Evolutionary conservation across 2,329 filamentous ascomycete genomes (phyloP).

Genomic region (Colletotrichum filicis): DNA sequence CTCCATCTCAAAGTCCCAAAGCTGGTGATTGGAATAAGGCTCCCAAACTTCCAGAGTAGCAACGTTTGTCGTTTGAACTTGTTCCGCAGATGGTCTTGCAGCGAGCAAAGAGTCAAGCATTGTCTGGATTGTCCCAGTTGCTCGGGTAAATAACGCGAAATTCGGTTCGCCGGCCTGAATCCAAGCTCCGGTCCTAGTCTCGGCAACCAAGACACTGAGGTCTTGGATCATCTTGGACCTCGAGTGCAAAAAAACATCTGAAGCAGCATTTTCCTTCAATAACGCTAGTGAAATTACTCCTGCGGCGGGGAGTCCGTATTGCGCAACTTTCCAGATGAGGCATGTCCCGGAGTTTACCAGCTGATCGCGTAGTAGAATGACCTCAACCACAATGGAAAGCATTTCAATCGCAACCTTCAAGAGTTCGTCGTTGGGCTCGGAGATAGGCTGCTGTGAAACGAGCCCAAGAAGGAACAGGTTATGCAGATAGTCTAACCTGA

Average conservation of each 20-base stretch:
- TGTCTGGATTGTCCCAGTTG: slow-evolving; percentile 35
- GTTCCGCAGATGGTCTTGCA: neutral
- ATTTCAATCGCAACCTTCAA: neutral
- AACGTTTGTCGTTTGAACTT: neutral
- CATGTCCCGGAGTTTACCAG: neutral
- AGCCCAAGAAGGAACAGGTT: neutral
- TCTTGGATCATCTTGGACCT: slow-evolving; percentile 23
- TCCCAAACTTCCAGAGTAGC: slow-evolving; percentile 18
- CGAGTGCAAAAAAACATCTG: neutral
- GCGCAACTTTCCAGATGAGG: neutral
- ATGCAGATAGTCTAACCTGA: neutral
- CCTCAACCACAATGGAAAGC: neutral
- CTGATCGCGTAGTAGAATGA: neutral
- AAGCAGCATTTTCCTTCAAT: neutral
- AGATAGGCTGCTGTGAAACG: neutral
- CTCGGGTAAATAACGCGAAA: slow-evolving; percentile 34
- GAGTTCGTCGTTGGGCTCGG: neutral
- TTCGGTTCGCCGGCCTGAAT: slow-evolving; percentile 36
- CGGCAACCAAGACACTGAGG: slow-evolving; percentile 33
- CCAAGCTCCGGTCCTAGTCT: slow-evolving; percentile 27
- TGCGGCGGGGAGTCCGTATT: neutral
- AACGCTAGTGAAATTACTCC: neutral
- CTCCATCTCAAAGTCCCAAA: slow-evolving; percentile 37
- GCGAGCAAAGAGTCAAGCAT: slow-evolving; percentile 26
- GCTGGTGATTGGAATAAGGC: slow-evolving; percentile 25